Base-by-base conservation (phyloP, 306 rosid species). In the Quercus berberidifolia region DNA sequence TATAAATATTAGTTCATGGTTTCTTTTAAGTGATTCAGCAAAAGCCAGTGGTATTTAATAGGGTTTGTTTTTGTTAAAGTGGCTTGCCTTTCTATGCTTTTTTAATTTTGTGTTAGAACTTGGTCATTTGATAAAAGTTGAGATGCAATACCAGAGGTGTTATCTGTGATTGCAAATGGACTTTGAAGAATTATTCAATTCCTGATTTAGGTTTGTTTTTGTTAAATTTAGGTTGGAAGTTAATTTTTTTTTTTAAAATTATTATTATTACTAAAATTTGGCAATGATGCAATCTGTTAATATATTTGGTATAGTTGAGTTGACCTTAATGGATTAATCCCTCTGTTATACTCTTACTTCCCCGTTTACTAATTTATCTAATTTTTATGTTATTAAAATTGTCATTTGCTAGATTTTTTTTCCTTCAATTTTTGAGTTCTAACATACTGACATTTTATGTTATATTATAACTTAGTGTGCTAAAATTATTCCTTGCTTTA, bases 401-500 rank as follows among this genome's bases (percentile, higher is more conserved):
- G 8, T 33, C 69, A 62, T 63, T 63, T 26, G 17, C 20, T 15
- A 63, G 35, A 63, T 26, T 2, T 15, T 51, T 63, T 77, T 68
- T 5, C 1, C 6, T n/a, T 41, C 14, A 26, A 11, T 1, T 26
- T 21, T 23, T 57, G 17, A 62, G 68, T 25, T 26, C 33, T 62
- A 30, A 26, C 38, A 5, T 58, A 58, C 17, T 58, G 25, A 55
- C 26, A 12, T 30, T 58, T 23, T 38, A 35, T 38, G 35, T 68
- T 19, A 41, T 4, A 26, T 41, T 21, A 1, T 59, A 23, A 18
- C 33, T 15, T 11, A 15, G 30, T n/a, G 3, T 65, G 9, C 67
- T 84, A 19, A 20, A 52, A 72, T 41, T 14, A 81, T 55, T 82
- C 28, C 46, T 23, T 71, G 72, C 25, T 51, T 64, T 33, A 71